Evolutionary conservation across 1,284 basidiomycete genomes (phyloP).

Genomic region (Marasmius oreades): DNA sequence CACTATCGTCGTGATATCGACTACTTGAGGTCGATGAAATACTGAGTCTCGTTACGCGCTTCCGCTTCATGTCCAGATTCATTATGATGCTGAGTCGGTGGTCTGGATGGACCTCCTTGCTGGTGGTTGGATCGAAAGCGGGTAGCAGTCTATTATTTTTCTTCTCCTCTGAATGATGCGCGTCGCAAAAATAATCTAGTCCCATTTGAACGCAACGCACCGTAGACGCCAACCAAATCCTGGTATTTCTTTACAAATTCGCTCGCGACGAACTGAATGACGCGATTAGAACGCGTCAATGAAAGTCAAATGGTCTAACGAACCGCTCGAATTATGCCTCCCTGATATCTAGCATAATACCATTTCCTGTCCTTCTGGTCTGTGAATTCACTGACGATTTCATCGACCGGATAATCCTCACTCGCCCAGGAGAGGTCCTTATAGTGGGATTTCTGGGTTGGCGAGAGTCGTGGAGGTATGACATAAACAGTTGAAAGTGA

Average conservation of each 20-base stretch:
- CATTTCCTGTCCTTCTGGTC: slow-evolving; percentile 34
- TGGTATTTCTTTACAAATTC: slow-evolving; percentile 36
- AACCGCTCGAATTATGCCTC: slow-evolving; percentile 62
- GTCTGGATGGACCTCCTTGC: not conserved
- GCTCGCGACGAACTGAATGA: slow-evolving; percentile 37
- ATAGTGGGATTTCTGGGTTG: slow-evolving; percentile 1
- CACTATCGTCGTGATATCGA: slow-evolving; percentile 30
- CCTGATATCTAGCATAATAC: slow-evolving; percentile 57
- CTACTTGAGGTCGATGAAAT: slow-evolving; percentile 20
- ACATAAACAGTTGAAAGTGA: not conserved
- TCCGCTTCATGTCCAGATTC: slow-evolving; percentile 1
- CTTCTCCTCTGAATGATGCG: slow-evolving; percentile 29
- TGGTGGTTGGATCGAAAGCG: slow-evolving; percentile 7
- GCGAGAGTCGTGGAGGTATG: not conserved
- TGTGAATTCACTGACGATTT: slow-evolving; percentile 56
- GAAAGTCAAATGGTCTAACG: slow-evolving; percentile 8
- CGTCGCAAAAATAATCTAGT: slow-evolving; percentile 10
- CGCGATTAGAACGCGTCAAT: slow-evolving; percentile 20
- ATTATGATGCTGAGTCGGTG: not conserved
- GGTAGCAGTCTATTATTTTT: slow-evolving; percentile 35
- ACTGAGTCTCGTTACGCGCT: not conserved
- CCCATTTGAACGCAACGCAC: slow-evolving; percentile 36
- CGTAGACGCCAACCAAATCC: slow-evolving; percentile 51
- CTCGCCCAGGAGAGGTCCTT: slow-evolving; percentile 24
- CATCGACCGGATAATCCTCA: slow-evolving; percentile 31